Conservation (phyloP, 805 yeast genomes). For the Myxozyma udenii region DNA sequence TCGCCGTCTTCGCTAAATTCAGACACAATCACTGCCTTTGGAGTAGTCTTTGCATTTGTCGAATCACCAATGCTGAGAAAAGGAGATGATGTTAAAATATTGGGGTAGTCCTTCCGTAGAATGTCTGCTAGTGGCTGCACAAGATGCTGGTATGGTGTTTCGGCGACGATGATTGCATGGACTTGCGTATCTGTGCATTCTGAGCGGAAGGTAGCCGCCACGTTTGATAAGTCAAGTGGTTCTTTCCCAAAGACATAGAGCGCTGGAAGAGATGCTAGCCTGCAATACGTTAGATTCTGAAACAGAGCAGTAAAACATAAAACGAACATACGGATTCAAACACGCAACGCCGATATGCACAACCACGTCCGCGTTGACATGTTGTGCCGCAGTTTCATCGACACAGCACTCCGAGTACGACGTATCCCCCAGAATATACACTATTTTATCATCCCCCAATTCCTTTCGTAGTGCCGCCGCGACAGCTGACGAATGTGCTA, state of each 20-base stretch:
- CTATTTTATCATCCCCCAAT: conserved; percentile 29
- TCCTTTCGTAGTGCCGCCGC: conserved; percentile 43
- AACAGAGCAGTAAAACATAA: too few species aligned
- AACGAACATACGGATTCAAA: conserved; percentile 57
- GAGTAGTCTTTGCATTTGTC: conserved; percentile 1
- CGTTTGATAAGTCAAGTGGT: conserved; percentile 44
- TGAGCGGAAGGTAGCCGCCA: conserved; percentile 44
- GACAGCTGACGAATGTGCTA: conserved; percentile 74
- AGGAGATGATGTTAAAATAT: conserved; percentile 25
- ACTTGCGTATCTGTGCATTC: conserved; percentile 44
- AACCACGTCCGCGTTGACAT: conserved; percentile 77
- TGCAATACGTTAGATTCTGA: too few species aligned
- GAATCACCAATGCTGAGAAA: neutral
- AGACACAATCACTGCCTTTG: conserved; percentile 12
- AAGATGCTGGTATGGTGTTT: conserved; percentile 26
- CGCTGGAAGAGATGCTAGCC: conserved; percentile 69
- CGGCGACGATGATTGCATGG: conserved; percentile 41
- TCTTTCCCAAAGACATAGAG: conserved; percentile 78
- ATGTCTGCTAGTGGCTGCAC: conserved; percentile 11
- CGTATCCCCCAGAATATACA: conserved; percentile 91
- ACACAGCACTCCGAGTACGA: conserved; percentile 94
- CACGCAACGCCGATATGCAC: conserved; percentile 96
- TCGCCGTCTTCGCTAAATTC: neutral
- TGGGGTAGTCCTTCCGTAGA: conserved; percentile 8
- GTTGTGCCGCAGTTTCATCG: conserved; percentile 96